These are phyloP conservation scores for Enterocytospora artemiae DNA, from an alignment of 371 early-diverging fungal genomes.

Conservation along the genomic window DNA sequence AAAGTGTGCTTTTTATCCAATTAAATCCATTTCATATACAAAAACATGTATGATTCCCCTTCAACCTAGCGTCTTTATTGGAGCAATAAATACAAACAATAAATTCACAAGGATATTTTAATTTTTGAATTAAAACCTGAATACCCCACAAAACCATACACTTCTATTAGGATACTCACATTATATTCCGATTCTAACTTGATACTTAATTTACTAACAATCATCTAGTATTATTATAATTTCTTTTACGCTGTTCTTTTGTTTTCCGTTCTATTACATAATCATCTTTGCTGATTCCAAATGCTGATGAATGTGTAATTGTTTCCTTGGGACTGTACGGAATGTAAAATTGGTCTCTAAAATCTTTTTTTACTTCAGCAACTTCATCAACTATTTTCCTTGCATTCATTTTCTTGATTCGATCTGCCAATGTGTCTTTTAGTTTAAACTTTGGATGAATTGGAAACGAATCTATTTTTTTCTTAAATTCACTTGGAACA, in stretches of 20 bases:
- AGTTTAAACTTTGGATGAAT: conserved; percentile 22
- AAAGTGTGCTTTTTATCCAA: too few species aligned
- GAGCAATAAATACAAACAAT: too few species aligned
- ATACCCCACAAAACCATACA: too few species aligned
- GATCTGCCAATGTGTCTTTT: conserved; percentile 31
- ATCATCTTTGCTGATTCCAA: conserved; percentile 42
- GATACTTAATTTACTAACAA: neutral
- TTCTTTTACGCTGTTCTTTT: conserved; percentile 7
- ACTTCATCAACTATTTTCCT: conserved; percentile 3
- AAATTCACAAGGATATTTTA: conserved; percentile 1
- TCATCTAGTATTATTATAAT: neutral
- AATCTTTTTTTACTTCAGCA: conserved; percentile 12
- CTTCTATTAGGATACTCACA: too few species aligned
- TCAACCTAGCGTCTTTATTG: too few species aligned
- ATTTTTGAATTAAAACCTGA: too few species aligned
- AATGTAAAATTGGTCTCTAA: conserved; percentile 39
- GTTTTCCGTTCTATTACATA: conserved; percentile 36
- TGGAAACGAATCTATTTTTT: conserved; percentile 14
- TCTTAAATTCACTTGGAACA: conserved; percentile 39
- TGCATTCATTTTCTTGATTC: conserved; percentile 30
- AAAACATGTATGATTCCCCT: too few species aligned
- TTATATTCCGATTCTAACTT: neutral
- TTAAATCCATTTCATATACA: too few species aligned
- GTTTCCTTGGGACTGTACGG: conserved; percentile 31
- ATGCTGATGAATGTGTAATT: conserved; percentile 34